Evolutionary conservation across 495 filamentous ascomycete genomes (phyloP).

Genomic region (Aspergillus mulundensis): DNA sequence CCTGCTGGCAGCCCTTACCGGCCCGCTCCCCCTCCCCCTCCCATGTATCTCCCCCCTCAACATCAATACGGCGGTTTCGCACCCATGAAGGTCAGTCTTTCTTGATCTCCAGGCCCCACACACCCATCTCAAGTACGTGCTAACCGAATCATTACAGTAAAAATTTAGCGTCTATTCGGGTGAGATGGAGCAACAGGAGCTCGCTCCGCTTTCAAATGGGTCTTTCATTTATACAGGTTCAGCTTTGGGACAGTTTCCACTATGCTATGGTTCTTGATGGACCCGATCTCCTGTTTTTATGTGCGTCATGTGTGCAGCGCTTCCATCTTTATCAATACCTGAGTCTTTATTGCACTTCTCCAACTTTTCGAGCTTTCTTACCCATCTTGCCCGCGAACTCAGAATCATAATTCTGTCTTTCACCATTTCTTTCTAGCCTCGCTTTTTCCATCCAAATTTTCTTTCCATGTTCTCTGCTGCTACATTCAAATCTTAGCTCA

Average conservation of each 20-base stretch:
- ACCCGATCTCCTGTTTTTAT: conserved; percentile 37
- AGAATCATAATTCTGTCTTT: conserved; percentile 5
- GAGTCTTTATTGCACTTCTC: conserved; percentile 25
- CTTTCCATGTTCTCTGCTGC: conserved; percentile 15
- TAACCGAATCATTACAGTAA: conserved; percentile 23
- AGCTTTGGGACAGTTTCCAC: conserved; percentile 37
- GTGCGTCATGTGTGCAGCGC: conserved; percentile 48
- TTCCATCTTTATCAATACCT: conserved; percentile 44
- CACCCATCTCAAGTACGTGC: not conserved
- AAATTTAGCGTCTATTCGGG: conserved; percentile 38
- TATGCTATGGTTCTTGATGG: conserved; percentile 48
- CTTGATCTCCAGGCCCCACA: not conserved
- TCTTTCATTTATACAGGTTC: conserved; percentile 37
- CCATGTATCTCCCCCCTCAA: conserved; percentile 73
- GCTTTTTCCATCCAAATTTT: conserved; percentile 15
- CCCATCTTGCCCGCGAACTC: conserved; percentile 7
- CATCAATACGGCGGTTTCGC: conserved; percentile 71
- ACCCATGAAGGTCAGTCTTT: conserved; percentile 66
- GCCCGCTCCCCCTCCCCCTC: conserved; percentile 86
- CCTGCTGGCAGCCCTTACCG: conserved; percentile 96
- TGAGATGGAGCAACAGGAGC: conserved; percentile 49
- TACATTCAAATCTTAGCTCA: conserved; percentile 27
- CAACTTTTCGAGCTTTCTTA: not conserved
- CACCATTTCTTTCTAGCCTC: conserved; percentile 4
- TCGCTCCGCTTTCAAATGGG: conserved; percentile 43